Percentiles rank a stretch among this genome's conserved stretches.
Evolutionary conservation across 2,329 filamentous ascomycete species (phyloP).

Genomic region (Pseudofabraea citricarpa): DNA sequence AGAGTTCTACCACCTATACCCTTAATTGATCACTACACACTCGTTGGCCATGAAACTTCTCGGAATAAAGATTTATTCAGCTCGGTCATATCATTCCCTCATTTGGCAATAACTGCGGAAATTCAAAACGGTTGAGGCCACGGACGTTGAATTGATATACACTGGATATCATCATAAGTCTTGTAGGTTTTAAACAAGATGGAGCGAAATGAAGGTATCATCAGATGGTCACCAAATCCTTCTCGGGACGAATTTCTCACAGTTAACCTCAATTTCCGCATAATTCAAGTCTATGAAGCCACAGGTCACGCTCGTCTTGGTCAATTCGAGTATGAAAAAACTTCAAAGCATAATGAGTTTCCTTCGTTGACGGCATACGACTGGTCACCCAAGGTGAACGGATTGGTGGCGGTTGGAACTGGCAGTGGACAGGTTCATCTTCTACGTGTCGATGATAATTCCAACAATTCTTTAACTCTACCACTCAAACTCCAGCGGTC

Average conservation of each 20-base stretch:
- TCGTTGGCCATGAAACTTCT: too few species aligned
- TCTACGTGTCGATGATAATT: constrained; percentile 66
- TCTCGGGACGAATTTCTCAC: constrained; percentile 57
- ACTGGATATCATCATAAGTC: too few species aligned
- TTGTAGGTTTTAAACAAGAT: constrained; percentile 16
- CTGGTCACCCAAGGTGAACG: constrained; percentile 58
- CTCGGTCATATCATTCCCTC: too few species aligned
- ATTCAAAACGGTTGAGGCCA: too few species aligned
- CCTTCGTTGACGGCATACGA: constrained; percentile 59
- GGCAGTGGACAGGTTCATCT: constrained; percentile 71
- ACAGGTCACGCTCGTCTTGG: constrained; percentile 53
- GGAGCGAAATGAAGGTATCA: constrained; percentile 43
- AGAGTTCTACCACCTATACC: too few species aligned
- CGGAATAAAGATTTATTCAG: too few species aligned
- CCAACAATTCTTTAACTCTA: constrained; percentile 60
- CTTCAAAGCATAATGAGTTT: constrained; percentile 52
- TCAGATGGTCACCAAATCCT: constrained; percentile 62
- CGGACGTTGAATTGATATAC: too few species aligned
- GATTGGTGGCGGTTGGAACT: constrained; percentile 71
- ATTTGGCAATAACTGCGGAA: too few species aligned
- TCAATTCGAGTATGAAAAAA: constrained; percentile 51
- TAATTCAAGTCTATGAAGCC: constrained; percentile 59
- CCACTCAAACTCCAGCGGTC: constrained; percentile 70
- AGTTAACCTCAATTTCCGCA: constrained; percentile 58
- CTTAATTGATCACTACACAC: too few species aligned